phyloP scores from a whole-genome alignment of 1,284 basidiomycete species.

The Rhodotorula mucilaginosa region DNA sequence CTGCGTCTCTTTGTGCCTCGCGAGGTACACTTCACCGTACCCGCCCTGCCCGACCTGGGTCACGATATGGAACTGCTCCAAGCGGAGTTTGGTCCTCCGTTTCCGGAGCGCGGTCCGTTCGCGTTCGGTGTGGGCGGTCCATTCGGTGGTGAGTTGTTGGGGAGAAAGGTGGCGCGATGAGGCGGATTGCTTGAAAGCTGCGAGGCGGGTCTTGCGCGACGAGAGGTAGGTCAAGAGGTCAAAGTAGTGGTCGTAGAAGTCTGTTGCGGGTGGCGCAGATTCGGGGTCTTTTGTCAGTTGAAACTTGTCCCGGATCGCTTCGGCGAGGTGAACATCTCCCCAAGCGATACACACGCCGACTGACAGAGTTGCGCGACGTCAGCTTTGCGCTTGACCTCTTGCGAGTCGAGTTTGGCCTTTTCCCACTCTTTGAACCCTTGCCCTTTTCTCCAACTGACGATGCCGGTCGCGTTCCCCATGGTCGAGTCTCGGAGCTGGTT shows the following conservation, averaged over 20 bases:
- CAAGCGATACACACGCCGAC: slow-evolving; percentile 37
- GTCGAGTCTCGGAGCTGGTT: slow-evolving; percentile 20
- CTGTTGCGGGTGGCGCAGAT: slow-evolving; percentile 9
- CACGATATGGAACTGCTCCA: slow-evolving; percentile 90
- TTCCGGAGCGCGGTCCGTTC: slow-evolving; percentile 87
- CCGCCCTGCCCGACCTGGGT: slow-evolving; percentile 95
- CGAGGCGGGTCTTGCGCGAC: slow-evolving; percentile 73
- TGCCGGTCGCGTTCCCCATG: slow-evolving; percentile 38
- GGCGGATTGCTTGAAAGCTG: slow-evolving; percentile 76
- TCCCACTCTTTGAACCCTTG: slow-evolving; percentile 64
- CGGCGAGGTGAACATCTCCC: too few species aligned
- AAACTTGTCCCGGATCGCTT: background rate
- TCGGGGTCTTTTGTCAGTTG: background rate
- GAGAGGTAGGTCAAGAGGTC: slow-evolving; percentile 84
- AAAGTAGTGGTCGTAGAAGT: slow-evolving; percentile 52
- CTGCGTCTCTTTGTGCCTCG: slow-evolving; percentile 82
- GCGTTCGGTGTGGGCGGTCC: slow-evolving; percentile 84
- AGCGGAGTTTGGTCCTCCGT: slow-evolving; percentile 76
- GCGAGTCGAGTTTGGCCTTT: slow-evolving; percentile 70
- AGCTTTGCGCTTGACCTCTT: slow-evolving; percentile 86
- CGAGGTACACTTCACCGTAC: slow-evolving; percentile 92
- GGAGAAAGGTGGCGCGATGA: slow-evolving; percentile 57
- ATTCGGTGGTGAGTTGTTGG: slow-evolving; percentile 58
- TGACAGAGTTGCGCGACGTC: slow-evolving; percentile 92
- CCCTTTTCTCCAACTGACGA: slow-evolving; percentile 46